Evolutionary conservation across 352 stramenopile species (phyloP), one percentile per base, ranked within the genome.

Genomic region (Phytophthora fragariaefolia): DNA sequence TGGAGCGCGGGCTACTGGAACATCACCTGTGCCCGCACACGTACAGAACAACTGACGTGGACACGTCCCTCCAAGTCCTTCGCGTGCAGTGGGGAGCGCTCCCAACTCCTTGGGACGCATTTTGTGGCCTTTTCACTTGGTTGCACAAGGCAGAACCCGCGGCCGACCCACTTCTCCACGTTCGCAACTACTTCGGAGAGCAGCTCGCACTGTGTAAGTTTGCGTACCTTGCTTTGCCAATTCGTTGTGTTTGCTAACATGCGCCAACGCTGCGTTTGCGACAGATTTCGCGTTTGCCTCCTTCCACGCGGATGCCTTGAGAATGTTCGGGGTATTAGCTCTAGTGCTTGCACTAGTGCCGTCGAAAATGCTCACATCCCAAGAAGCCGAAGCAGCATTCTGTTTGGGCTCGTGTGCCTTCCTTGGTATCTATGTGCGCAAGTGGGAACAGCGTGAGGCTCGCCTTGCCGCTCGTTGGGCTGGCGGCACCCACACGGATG

Each of bases 161-260:
- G 32, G 66, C 59, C 36, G 81, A 92, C 52, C 80, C 81, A 10
- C 59, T 90, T 6, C 23, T 71, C 9, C 76, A 89, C 57, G 66
- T 94, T 5, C 82, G 82, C 50, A 89, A 91, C 70, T 94, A 94
- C 70, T 94, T 94, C 61, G 86, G 86, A 38, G 86, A 94, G 58
- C 78, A 94, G 38, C 62, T 94, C 34, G 86, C 82, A 18, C 63
- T 94, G 5, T 94, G 86, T 94, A 77, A 36, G 84, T 85, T 42
- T 20, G 9, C 20, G 18, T 27, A 40, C 4, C 6, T 38, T 23
- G 32, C 18, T 6, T 24, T 46, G 49, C 6, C 20, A 10, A n/a
- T n/a, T n/a, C n/a, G n/a, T n/a, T n/a, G 15, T 45, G 60, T 20
- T 58, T 40, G 9, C 13, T 66, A 13, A 54, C 40, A n/a, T n/a